Evolutionary conservation across 441 rosid genomes (phyloP).

Genomic region (Erodium chrysanthum): DNA sequence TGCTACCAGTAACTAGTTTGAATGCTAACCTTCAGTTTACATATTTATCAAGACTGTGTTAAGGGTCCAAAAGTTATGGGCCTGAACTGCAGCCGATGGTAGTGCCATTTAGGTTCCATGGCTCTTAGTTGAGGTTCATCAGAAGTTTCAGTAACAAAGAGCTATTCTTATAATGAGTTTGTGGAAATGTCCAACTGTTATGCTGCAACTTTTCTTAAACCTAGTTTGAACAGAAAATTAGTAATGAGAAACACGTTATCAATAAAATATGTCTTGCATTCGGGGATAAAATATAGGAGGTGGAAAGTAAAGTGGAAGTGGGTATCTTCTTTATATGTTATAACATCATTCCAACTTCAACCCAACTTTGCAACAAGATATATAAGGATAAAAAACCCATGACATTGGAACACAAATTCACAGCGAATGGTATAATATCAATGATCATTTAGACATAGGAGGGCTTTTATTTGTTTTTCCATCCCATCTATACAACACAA

Average conservation of each 20-base stretch:
- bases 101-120: not conserved
- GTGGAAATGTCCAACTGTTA: not conserved
- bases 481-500: not conserved
- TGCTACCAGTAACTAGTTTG: not conserved
- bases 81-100: no score
- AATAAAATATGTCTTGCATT: no score
- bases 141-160: not conserved
- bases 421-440: not conserved
- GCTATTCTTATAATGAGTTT: not conserved
- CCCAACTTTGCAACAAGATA: not conserved
- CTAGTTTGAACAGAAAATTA: not conserved
- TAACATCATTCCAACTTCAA: not conserved
- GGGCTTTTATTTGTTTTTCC: not conserved
- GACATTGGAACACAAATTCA: not conserved
- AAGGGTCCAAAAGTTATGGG: no score
- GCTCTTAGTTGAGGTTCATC: not conserved
- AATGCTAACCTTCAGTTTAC: not conserved
- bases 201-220: not conserved
- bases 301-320: no score
- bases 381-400: not conserved
- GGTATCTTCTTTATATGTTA: no score
- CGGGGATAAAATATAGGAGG: no score
- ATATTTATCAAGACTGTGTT: not conserved
- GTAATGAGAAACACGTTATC: not conserved
- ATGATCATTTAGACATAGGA: not conserved